phyloP scores from a whole-genome alignment of 2,329 filamentous ascomycete species.

The Microsporum ferrugineum region DNA sequence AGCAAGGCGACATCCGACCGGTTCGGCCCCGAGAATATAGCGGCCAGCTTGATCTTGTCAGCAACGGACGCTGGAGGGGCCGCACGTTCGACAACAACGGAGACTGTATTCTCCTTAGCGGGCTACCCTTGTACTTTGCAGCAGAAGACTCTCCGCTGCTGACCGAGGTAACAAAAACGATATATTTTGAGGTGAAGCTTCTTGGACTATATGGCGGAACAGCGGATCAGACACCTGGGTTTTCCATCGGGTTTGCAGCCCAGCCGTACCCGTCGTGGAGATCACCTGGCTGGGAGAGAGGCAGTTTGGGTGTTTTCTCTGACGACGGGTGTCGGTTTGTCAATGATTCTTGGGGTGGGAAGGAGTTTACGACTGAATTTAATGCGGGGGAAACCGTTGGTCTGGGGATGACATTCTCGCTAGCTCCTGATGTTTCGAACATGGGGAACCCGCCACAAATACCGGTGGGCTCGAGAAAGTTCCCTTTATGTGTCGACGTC shows the following conservation, averaged over 20 bases:
- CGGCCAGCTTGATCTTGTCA: slow-evolving; percentile 27
- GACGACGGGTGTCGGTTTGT: slow-evolving; percentile 54
- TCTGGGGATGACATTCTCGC: slow-evolving; percentile 45
- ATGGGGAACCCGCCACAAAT: not conserved
- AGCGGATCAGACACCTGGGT: slow-evolving; percentile 37
- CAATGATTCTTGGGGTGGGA: slow-evolving; percentile 50
- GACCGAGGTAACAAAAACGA: slow-evolving; percentile 38
- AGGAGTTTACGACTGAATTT: slow-evolving; percentile 46
- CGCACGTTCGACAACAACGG: slow-evolving; percentile 31
- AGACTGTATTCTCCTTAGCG: slow-evolving; percentile 44
- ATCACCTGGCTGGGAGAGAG: slow-evolving; percentile 53
- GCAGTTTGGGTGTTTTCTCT: slow-evolving; percentile 49
- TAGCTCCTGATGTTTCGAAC: slow-evolving; percentile 22
- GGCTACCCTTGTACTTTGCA: slow-evolving; percentile 47
- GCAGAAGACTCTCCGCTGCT: slow-evolving; percentile 39
- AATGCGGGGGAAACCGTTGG: slow-evolving; percentile 45
- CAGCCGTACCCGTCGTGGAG: slow-evolving; percentile 52
- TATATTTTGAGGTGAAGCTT: slow-evolving; percentile 51
- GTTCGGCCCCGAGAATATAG: slow-evolving; percentile 33
- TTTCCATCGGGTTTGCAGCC: slow-evolving; percentile 49
- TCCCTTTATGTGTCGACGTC: slow-evolving; percentile 34
- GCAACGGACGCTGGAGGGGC: slow-evolving; percentile 36
- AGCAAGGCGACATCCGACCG: slow-evolving; percentile 36
- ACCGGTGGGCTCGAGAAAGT: slow-evolving; percentile 9
- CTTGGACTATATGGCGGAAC: slow-evolving; percentile 30